phyloP scores from a whole-genome alignment of 2,329 filamentous ascomycete species.

The Nakataea oryzae region DNA sequence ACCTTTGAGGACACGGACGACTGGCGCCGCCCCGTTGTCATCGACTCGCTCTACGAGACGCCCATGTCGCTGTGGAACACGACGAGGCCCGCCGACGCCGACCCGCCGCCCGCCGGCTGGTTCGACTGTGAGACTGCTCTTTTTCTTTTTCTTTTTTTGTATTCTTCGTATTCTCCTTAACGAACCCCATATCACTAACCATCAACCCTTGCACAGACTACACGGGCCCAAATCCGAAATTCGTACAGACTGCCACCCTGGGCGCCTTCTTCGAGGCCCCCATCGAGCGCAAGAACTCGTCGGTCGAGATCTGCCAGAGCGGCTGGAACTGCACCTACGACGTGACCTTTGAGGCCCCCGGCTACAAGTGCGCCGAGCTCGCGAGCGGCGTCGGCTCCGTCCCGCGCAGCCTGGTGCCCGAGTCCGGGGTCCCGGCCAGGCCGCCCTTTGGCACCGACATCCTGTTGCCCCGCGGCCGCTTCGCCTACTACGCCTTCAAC shows the following conservation, averaged over 20 bases:
- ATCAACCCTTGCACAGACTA: no score
- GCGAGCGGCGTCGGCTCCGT: constrained; percentile 18
- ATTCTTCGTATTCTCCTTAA: no score
- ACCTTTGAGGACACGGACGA: constrained; percentile 13
- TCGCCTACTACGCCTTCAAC: constrained; percentile 21
- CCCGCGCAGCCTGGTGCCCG: constrained; percentile 10
- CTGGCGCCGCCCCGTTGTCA: constrained; percentile 12
- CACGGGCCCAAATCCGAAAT: constrained; percentile 11
- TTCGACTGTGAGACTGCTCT: no score
- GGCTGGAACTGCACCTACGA: constrained; percentile 29
- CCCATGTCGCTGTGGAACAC: constrained; percentile 17
- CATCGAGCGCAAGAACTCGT: constrained; percentile 16
- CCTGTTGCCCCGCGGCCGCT: constrained; percentile 20
- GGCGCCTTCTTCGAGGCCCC: constrained; percentile 13
- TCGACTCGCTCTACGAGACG: constrained; percentile 12
- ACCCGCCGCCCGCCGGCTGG: constrained; percentile 11
- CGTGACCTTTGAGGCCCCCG: constrained; percentile 24
- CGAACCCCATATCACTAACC: no score
- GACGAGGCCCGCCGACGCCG: constrained; percentile 10
- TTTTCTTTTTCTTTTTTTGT: no score
- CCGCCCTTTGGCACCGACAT: constrained; percentile 20
- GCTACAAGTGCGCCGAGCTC: constrained; percentile 25
- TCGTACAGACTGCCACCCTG: constrained; percentile 10
- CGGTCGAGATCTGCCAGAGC: constrained; percentile 21
- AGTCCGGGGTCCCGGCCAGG: constrained; percentile 15